Evolutionary conservation across 177 flowering plant species (phyloP).

Genomic region (Vitis hybrid): DNA sequence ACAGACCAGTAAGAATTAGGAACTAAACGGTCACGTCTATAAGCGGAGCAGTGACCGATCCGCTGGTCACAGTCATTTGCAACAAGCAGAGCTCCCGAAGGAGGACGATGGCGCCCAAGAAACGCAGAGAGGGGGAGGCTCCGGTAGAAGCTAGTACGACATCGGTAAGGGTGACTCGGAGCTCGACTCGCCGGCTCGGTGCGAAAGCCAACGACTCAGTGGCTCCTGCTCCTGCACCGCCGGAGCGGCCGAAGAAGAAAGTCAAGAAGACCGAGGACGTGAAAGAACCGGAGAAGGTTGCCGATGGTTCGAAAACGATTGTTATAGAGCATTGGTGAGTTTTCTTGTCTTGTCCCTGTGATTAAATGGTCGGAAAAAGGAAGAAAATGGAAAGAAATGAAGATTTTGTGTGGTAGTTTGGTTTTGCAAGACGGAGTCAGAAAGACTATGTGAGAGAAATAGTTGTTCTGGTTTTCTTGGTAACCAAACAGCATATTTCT

Average conservation of each 20-base stretch:
- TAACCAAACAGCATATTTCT: background rate
- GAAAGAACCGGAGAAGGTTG: conserved; percentile 1
- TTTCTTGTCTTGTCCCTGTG: background rate
- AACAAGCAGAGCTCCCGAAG: background rate
- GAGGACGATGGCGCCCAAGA: conserved; percentile 30
- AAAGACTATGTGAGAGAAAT: too few species aligned
- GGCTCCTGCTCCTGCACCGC: background rate
- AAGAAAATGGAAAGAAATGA: background rate
- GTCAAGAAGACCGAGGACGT: background rate
- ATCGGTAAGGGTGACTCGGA: conserved; percentile 23
- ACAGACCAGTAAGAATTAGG: background rate
- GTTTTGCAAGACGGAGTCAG: background rate
- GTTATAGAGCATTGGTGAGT: conserved; percentile 41
- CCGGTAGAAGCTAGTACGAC: background rate
- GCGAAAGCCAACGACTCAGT: background rate
- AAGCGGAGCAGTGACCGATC: too few species aligned
- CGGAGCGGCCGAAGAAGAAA: conserved; percentile 9
- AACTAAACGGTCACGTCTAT: background rate
- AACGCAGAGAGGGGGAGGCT: conserved; percentile 7
- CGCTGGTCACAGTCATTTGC: too few species aligned
- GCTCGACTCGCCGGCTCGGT: conserved; percentile 11
- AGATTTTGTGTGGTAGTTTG: background rate
- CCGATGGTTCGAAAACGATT: conserved; percentile 13
- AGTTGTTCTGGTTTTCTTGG: background rate
- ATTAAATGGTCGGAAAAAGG: conserved; percentile 8